Percentiles rank a stretch among this genome's conserved stretches.
phyloP scores from a whole-genome alignment of 352 stramenopile species.

The Phytopythium litorale region DNA sequence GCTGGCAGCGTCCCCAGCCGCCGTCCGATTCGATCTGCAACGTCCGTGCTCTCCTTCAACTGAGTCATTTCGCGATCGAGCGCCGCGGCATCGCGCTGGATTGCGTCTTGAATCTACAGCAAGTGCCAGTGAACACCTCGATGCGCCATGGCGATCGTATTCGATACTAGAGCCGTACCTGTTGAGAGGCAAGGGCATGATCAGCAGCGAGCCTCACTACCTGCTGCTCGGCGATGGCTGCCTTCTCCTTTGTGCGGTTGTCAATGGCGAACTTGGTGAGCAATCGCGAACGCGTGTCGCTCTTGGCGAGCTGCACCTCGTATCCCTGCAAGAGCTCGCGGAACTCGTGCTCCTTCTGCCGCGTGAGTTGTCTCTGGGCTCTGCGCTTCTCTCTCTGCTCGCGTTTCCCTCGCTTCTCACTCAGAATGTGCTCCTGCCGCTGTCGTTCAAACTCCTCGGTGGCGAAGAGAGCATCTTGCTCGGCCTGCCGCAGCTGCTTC shows the following conservation, averaged over 20 bases:
- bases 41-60: constrained; percentile 29
- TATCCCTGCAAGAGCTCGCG: constrained; percentile 39
- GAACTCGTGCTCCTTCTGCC: constrained; percentile 48
- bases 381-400: constrained; percentile 47
- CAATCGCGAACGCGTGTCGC: constrained; percentile 37
- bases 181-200: background rate
- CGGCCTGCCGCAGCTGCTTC: constrained; percentile 28
- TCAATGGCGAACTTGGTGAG: constrained; percentile 47
- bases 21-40: constrained; percentile 38
- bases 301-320: constrained; percentile 32
- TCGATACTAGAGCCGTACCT: constrained; percentile 1
- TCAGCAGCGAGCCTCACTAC: background rate
- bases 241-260: constrained; percentile 23
- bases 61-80: constrained; percentile 17
- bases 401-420: constrained; percentile 28
- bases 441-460: constrained; percentile 22
- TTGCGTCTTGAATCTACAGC: background rate
- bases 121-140: background rate
- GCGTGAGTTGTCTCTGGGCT: constrained; percentile 36
- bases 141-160: background rate
- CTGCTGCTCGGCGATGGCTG: constrained; percentile 6
- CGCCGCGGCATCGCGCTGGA: constrained; percentile 1
- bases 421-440: constrained; percentile 9
- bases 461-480: constrained; percentile 28
- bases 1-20: constrained; percentile 47